phyloP scores from a whole-genome alignment of 1,284 basidiomycete genomes.

The Phellopilus nigrolimitatus region DNA sequence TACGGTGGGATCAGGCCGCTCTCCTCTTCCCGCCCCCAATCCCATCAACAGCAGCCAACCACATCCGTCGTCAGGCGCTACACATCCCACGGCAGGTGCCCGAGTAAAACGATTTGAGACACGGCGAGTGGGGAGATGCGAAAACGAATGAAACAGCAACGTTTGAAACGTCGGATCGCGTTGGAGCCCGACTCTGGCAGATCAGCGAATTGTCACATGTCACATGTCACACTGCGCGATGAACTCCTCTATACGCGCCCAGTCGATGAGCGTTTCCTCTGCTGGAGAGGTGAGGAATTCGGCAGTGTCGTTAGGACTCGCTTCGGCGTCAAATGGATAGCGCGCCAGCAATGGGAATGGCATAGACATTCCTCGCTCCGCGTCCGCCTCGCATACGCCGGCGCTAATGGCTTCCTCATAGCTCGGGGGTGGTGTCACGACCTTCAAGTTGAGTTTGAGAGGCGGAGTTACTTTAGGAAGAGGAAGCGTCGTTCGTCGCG shows the following conservation, averaged over 20 bases:
- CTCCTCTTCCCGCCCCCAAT: not conserved
- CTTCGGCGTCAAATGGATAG: constrained; percentile 5
- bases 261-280: constrained; percentile 19
- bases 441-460: constrained; percentile 12
- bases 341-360: constrained; percentile 1
- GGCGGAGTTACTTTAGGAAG: constrained; percentile 3
- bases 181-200: not conserved
- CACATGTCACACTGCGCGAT: constrained; percentile 7
- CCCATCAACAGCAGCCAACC: not conserved
- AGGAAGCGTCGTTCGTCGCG: not conserved
- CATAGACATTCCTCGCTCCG: not conserved
- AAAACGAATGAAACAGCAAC: not conserved
- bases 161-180: not conserved
- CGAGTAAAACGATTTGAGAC: not conserved
- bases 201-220: not conserved
- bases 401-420: constrained; percentile 16
- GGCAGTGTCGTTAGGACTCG: not conserved
- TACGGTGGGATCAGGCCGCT: not conserved
- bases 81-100: not conserved
- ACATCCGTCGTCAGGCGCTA: not conserved
- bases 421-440: constrained; percentile 8
- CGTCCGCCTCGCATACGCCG: not conserved
- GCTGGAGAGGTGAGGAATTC: constrained; percentile 8
- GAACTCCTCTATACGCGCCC: constrained; percentile 18
- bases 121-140: not conserved